These are phyloP conservation scores for Trichoderma aggressivum DNA, from an alignment of 2,329 filamentous ascomycete species.

Conservation along the genomic window DNA sequence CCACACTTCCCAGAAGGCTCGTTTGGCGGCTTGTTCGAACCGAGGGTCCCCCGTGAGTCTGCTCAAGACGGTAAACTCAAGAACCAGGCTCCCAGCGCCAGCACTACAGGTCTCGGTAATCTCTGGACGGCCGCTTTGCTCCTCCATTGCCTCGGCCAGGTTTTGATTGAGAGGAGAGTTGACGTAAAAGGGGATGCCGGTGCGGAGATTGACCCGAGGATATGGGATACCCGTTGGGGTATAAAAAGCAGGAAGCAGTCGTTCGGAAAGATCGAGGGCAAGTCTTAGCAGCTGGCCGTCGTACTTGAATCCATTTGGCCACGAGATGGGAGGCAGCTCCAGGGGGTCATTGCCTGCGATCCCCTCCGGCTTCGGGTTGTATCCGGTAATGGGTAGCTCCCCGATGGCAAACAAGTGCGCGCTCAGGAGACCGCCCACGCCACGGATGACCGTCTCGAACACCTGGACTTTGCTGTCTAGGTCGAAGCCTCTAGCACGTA, in stretches of 20 bases:
- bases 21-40: slow-evolving; percentile 88
- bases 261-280: slow-evolving; percentile 77
- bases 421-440: slow-evolving; percentile 84
- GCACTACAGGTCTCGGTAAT: slow-evolving; percentile 96
- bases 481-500: slow-evolving; percentile 78
- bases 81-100: slow-evolving; percentile 88
- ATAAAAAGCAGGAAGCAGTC: slow-evolving; percentile 87
- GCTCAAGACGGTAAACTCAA: slow-evolving; percentile 90
- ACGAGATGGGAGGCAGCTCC: slow-evolving; percentile 57
- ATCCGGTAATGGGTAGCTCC: slow-evolving; percentile 81
- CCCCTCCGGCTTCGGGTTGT: slow-evolving; percentile 49
- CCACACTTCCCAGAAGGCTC: slow-evolving; percentile 98
- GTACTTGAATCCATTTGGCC: slow-evolving; percentile 77
- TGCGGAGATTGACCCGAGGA: slow-evolving; percentile 84
- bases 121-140: slow-evolving; percentile 52
- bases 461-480: slow-evolving; percentile 98
- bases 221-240: slow-evolving; percentile 90
- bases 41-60: slow-evolving; percentile 78
- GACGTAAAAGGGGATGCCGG: slow-evolving; percentile 87
- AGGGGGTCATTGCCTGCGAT: slow-evolving; percentile 36
- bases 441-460: slow-evolving; percentile 95
- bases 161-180: slow-evolving; percentile 75
- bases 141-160: slow-evolving; percentile 19
- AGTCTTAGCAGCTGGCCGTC: slow-evolving; percentile 88
- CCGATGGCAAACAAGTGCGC: slow-evolving; percentile 91